phyloP scores from a whole-genome alignment of 768 basidiomycete genomes.

The Hypsizygus marmoreus region DNA sequence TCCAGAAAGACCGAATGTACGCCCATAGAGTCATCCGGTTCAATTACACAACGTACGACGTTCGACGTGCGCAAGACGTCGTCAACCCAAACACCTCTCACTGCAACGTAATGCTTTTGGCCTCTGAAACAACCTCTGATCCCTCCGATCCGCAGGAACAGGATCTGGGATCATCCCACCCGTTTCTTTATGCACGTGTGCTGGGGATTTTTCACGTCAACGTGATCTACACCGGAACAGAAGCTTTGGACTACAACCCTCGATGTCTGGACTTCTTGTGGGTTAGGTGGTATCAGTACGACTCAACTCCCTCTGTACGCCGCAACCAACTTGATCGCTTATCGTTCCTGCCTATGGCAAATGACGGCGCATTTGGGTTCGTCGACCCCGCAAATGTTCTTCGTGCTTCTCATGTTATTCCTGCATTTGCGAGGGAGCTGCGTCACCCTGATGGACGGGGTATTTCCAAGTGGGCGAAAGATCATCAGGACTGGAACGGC shows the following conservation, averaged over 20 bases:
- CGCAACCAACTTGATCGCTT: no score
- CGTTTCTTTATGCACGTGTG: constrained; percentile 29
- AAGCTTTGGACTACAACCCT: constrained; percentile 1
- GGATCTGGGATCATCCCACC: constrained; percentile 17
- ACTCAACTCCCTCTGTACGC: no score
- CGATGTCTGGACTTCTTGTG: constrained; percentile 29
- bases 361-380: no score
- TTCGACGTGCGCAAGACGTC: no score
- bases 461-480: no score
- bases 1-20: no score
- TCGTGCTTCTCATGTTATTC: no score
- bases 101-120: constrained; percentile 29
- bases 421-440: no score
- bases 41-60: constrained; percentile 46
- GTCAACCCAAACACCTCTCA: constrained; percentile 26
- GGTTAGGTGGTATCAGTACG: constrained; percentile 26
- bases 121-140: constrained; percentile 8
- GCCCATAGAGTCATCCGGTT: constrained; percentile 30
- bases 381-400: no score
- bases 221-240: constrained; percentile 17
- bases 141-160: background rate
- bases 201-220: constrained; percentile 28
- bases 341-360: no score
- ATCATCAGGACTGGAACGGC: no score
- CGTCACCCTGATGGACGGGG: no score